Conservation (phyloP, 2,329 filamentous ascomycete species). For the Ascochyta fabae region DNA sequence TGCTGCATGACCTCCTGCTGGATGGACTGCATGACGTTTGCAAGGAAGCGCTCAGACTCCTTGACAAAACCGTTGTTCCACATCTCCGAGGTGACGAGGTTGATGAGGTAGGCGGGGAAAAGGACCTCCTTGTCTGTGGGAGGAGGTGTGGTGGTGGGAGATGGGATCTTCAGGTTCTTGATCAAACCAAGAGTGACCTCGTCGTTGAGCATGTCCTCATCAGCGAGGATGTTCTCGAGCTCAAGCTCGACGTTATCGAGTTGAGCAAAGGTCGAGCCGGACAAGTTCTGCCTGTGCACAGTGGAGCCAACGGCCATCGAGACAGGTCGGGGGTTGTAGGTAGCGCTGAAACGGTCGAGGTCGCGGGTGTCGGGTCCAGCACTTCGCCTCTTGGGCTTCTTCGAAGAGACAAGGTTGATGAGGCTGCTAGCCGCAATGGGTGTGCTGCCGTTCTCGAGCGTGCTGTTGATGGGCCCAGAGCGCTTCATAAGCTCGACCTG, state of each 20-base stretch:
- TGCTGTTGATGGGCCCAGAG: conserved; percentile 74
- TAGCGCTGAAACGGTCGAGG: conserved; percentile 85
- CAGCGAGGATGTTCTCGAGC: conserved; percentile 88
- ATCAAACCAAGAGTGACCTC: conserved; percentile 97
- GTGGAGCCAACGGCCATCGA: conserved; percentile 85
- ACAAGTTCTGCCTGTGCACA: conserved; percentile 71
- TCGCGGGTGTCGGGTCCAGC: conserved; percentile 86
- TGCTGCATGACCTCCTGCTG: conserved; percentile 99
- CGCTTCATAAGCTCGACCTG: conserved; percentile 88
- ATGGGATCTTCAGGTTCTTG: conserved; percentile 93
- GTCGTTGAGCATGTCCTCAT: conserved; percentile 95
- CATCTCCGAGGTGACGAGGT: conserved; percentile 98
- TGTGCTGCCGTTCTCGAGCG: conserved; percentile 65
- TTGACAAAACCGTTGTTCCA: conserved; percentile 99
- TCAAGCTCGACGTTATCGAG: conserved; percentile 94
- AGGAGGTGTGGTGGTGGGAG: conserved; percentile 82
- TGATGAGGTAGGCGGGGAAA: conserved; percentile 98
- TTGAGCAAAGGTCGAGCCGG: conserved; percentile 78
- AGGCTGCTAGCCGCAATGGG: conserved; percentile 69
- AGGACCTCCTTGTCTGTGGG: conserved; percentile 98
- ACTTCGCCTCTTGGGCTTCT: conserved; percentile 95
- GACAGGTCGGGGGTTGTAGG: conserved; percentile 92
- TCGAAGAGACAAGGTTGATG: conserved; percentile 95
- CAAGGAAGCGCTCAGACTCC: conserved; percentile 97
- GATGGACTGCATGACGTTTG: conserved; percentile 99